Evolutionary conservation across 2,329 filamentous ascomycete genomes (phyloP).

Genomic region (Coniochaeta hoffmannii): DNA sequence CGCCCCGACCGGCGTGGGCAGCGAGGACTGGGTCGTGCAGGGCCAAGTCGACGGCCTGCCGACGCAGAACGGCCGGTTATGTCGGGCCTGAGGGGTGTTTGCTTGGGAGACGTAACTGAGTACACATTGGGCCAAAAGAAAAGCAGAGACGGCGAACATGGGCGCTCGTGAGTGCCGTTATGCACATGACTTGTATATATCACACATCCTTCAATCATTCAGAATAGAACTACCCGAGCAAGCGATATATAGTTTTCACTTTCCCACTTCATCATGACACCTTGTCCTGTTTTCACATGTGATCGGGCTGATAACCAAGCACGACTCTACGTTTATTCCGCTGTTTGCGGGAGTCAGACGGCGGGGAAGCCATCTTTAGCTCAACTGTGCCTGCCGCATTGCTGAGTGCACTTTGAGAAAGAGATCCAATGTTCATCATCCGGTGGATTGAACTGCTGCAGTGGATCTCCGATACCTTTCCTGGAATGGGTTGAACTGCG

Average conservation of each 20-base stretch:
- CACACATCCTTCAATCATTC: background rate
- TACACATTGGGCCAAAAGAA: background rate
- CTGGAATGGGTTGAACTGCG: background rate
- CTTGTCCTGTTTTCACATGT: too few species aligned
- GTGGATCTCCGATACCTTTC: background rate
- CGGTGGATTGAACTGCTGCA: background rate
- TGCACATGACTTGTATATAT: background rate
- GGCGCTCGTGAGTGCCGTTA: background rate
- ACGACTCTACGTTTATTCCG: too few species aligned
- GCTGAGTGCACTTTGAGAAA: too few species aligned
- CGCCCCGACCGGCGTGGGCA: conserved; percentile 40
- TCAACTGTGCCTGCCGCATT: too few species aligned
- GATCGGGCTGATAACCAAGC: too few species aligned
- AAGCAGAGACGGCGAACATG: background rate
- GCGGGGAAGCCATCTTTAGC: too few species aligned
- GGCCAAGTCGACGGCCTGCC: background rate
- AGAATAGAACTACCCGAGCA: background rate
- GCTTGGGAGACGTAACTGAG: background rate
- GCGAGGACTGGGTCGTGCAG: conserved; percentile 34
- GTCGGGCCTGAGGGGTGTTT: background rate
- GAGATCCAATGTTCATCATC: background rate
- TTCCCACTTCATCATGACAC: background rate
- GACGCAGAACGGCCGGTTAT: background rate
- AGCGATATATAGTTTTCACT: background rate
- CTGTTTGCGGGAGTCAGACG: too few species aligned